Evolutionary conservation across 768 basidiomycete species (phyloP).

Genomic region (Lactarius psammicola): DNA sequence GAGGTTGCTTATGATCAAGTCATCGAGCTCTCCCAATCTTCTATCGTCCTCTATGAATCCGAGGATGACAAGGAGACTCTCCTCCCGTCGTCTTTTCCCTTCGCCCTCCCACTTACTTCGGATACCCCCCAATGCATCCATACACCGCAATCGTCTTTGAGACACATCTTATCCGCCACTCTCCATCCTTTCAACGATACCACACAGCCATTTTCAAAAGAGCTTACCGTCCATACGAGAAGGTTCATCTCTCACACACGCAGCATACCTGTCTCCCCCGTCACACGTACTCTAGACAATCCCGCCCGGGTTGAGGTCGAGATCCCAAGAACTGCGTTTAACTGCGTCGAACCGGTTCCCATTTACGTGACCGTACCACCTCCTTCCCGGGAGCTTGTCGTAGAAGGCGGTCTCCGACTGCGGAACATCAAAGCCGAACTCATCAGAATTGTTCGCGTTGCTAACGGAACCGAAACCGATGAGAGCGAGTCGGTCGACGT

Average conservation of each 20-base stretch:
- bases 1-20: conserved; percentile 60
- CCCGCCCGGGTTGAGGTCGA: conserved; percentile 71
- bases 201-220: conserved; percentile 47
- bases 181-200: conserved; percentile 47
- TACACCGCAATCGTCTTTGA: conserved; percentile 69
- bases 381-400: conserved; percentile 62
- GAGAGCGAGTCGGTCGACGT: conserved; percentile 21
- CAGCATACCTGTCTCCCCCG: conserved; percentile 56
- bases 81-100: conserved; percentile 67
- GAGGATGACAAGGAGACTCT: conserved; percentile 38
- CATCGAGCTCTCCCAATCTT: conserved; percentile 63
- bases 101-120: conserved; percentile 72
- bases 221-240: conserved; percentile 65
- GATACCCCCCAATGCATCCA: conserved; percentile 85
- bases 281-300: conserved; percentile 52
- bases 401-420: conserved; percentile 68
- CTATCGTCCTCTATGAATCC: conserved; percentile 54
- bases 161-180: conserved; percentile 66
- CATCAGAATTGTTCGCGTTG: conserved; percentile 60
- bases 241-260: conserved; percentile 69
- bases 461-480: conserved; percentile 35
- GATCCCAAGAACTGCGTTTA: conserved; percentile 69
- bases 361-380: conserved; percentile 80
- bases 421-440: conserved; percentile 82
- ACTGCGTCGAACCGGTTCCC: conserved; percentile 70